These are phyloP conservation scores for Globisporangium mamillatum DNA, from an alignment of 352 stramenopile genomes.

Conservation along the genomic window DNA sequence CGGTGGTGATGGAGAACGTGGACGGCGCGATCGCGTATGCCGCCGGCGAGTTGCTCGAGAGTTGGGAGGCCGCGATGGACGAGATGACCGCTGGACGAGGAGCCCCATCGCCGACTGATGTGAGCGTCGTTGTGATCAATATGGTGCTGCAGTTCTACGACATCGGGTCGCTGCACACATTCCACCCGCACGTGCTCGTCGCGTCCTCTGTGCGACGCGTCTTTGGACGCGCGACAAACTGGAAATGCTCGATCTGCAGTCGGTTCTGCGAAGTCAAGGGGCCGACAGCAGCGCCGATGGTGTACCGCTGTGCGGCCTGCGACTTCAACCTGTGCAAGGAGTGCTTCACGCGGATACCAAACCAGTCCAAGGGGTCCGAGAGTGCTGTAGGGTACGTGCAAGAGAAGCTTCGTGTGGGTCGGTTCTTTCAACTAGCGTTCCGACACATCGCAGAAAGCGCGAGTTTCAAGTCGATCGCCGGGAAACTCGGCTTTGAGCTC, in stretches of 20 bases:
- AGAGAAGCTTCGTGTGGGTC: conserved; percentile 16
- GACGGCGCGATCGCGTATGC: conserved; percentile 29
- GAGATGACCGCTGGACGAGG: background rate
- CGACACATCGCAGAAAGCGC: conserved; percentile 19
- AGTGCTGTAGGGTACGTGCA: background rate
- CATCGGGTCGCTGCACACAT: conserved; percentile 31
- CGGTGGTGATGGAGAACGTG: conserved; percentile 12
- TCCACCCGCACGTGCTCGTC: conserved; percentile 40
- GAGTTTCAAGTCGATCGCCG: conserved; percentile 22
- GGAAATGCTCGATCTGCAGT: conserved; percentile 41
- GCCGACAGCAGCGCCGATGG: conserved; percentile 16
- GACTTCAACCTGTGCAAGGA: conserved; percentile 56
- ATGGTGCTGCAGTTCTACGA: conserved; percentile 27
- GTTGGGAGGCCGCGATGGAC: conserved; percentile 25
- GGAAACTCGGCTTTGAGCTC: conserved; percentile 43
- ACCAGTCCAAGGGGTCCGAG: conserved; percentile 16
- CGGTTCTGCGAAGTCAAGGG: conserved; percentile 26
- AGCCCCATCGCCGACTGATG: conserved; percentile 11
- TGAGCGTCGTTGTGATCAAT: conserved; percentile 36
- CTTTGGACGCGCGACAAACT: conserved; percentile 30
- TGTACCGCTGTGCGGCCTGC: conserved; percentile 54
- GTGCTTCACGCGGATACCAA: conserved; percentile 69
- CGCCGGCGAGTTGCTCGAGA: conserved; percentile 27
- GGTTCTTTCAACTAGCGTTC: conserved; percentile 42
- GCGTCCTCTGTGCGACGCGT: conserved; percentile 29